These are phyloP conservation scores for Hypoxylon lenormandii DNA, from an alignment of 495 filamentous ascomycete genomes.

Conservation along the genomic window DNA sequence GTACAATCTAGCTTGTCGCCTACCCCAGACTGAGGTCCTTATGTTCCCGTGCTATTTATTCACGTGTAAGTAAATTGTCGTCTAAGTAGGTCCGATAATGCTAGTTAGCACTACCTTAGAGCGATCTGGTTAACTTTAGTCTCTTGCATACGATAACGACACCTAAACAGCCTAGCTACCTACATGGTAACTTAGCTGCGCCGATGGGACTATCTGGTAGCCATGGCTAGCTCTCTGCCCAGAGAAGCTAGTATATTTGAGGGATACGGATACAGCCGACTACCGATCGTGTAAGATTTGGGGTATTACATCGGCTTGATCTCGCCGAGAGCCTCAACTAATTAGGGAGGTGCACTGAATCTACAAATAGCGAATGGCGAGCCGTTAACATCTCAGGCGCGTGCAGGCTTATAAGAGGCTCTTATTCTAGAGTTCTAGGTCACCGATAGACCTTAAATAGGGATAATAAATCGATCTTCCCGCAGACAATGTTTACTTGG, in stretches of 20 bases:
- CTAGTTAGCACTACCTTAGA: slow-evolving; percentile 6
- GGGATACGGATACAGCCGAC: background rate
- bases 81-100: background rate
- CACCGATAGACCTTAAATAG: slow-evolving; percentile 2
- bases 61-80: too few species aligned
- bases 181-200: slow-evolving; percentile 11
- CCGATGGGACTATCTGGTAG: slow-evolving; percentile 17
- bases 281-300: slow-evolving; percentile 1
- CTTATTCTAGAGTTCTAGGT: slow-evolving; percentile 13
- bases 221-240: background rate
- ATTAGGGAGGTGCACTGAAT: background rate
- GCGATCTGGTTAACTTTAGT: background rate
- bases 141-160: slow-evolving; percentile 12
- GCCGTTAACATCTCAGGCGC: background rate
- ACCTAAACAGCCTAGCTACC: slow-evolving; percentile 2
- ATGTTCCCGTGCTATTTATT: too few species aligned
- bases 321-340: slow-evolving; percentile 2
- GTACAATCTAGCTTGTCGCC: too few species aligned
- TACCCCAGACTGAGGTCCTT: too few species aligned
- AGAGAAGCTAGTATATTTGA: background rate
- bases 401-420: slow-evolving; percentile 6
- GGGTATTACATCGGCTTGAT: background rate
- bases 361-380: background rate
- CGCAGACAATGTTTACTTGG: slow-evolving; percentile 13
- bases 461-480: slow-evolving; percentile 9